Evolutionary conservation across 169 alveolate genomes (phyloP), one percentile per base, ranked within the genome.

Genomic region (Plasmodium vivax): DNA sequence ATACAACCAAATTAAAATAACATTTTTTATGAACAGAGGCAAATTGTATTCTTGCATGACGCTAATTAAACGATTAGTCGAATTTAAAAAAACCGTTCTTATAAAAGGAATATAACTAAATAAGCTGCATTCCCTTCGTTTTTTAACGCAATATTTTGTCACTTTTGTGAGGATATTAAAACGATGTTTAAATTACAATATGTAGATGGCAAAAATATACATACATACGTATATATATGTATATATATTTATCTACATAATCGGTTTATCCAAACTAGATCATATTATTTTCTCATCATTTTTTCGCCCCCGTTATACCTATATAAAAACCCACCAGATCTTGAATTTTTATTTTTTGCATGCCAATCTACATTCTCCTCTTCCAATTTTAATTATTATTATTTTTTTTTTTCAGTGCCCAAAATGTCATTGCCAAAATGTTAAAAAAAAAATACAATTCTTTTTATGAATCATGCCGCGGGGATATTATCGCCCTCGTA

Each of bases 311-410:
- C 8, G 12, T 41, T 30, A 16, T 47, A 10, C 47, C n/a, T 75
- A 32, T 32, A 36, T 41, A 34, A 12, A 19, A 41, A 30, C 23
- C 43, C 23, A 0, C 2, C 2, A 79, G 43, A 16, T 34, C 6
- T 36, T 19, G 23, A 19, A 19, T 79, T 79, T 43, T 12, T n/a
- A 36, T 5, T 79, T 43, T 79, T 79, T n/a, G 71, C 72, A 41
- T 79, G 84, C 68, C 45, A 41, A 79, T 38, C 30, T 43, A 79
- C 68, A 79, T 41, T 41, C 71, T 41, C 68, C 84, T 43, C 72
- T 12, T 79, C 8, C 43, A 41, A 19, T 38, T 79, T 16, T 79
- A 41, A 41, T 36, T 79, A 79, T 19, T 34, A 38, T 79, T 79
- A 0, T 36, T 43, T 62, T 3, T 62, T 62, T n/a, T 62, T 62